A percentile compares a stretch with the other conserved stretches of the same genome.
Evolutionary conservation across 345 rosid genomes (phyloP).

Genomic region (Limnanthes douglasii): DNA sequence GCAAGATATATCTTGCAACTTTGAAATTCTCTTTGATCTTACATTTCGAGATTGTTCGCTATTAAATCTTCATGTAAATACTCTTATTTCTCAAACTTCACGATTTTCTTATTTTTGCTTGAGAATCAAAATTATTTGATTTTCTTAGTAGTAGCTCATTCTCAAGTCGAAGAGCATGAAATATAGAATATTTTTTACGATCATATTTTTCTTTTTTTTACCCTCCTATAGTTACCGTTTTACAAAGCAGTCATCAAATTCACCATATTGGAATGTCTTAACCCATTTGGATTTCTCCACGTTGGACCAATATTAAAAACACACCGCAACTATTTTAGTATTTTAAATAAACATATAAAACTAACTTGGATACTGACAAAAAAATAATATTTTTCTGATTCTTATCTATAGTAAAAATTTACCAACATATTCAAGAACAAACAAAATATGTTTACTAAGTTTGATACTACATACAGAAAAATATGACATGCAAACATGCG

Average conservation of each 20-base stretch:
- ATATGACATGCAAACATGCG: too few relatives aligned
- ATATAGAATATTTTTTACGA: slow-evolving; percentile 96
- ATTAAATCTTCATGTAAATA: slow-evolving; percentile 26
- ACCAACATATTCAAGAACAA: too few relatives aligned
- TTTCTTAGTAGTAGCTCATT: slow-evolving; percentile 37
- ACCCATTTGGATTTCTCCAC: slow-evolving; percentile 97
- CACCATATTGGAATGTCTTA: slow-evolving; percentile 93
- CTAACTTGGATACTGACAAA: not conserved
- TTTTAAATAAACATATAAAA: not conserved
- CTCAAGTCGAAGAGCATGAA: slow-evolving; percentile 97
- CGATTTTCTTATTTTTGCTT: slow-evolving; percentile 17
- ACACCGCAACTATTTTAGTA: not conserved
- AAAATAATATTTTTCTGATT: too few relatives aligned
- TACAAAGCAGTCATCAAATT: slow-evolving; percentile 86
- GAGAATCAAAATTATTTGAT: slow-evolving; percentile 32
- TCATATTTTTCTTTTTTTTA: slow-evolving; percentile 97
- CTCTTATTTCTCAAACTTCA: slow-evolving; percentile 26
- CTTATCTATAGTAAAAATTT: too few relatives aligned
- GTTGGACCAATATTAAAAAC: slow-evolving; percentile 91
- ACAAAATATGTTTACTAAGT: too few relatives aligned
- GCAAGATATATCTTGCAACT: slow-evolving; percentile 13
- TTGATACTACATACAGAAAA: too few relatives aligned
- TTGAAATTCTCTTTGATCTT: slow-evolving; percentile 14
- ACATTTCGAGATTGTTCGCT: slow-evolving; percentile 21
- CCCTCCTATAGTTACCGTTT: slow-evolving; percentile 68